Base-by-base conservation (phyloP, 805 yeast genomes). In the Candida takata region DNA sequence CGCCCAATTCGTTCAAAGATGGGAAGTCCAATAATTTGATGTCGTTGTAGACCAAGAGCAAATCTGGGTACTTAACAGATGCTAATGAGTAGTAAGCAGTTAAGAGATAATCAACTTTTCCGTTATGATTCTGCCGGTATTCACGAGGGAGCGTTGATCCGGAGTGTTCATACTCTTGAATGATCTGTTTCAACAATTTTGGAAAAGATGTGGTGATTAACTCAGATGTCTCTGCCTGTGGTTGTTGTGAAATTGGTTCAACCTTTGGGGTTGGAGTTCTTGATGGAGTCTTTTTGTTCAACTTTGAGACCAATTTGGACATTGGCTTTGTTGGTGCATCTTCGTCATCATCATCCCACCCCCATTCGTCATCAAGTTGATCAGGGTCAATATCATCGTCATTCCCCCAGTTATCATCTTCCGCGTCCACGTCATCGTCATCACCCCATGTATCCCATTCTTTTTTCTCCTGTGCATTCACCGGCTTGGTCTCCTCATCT, bases 1-100 rank as follows among this genome's bases (percentile, higher is more conserved):
- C 47, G 67, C 67, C 24, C 65, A 70, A 48, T 63, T 74, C 75
- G 55, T 60, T 35, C 65, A 72, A 43, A 65, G 47, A 31, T 2
- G 42, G 41, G 9, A 45, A 32, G 3, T 27, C 21, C 4, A 36
- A 33, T 1, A 33, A 16, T 18, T 30, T 13, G 9, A 49, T 20
- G 25, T 52, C 56, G 33, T 52, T 52, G 32, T 44, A 49, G 6
- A 45, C 29, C 12, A 50, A 29, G 8, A 51, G 31, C 8, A 13
- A 12, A 3, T 42, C 27, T 4, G 33, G 33, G 27, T 46, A 51
- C 3, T 27, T 17, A 9, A 44, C 47, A 9, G 35, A 24, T 4
- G 48, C 43, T 3, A 52, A 30, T 30, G 51, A 44, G 32, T 45
- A 47, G 19, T 32, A 42, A 3, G 48, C 21, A 1, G 45, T 40